A percentile compares a stretch with the other conserved stretches of the same genome.
Conservation (phyloP, 345 rosid genomes). For the Populus ilicifolia region DNA sequence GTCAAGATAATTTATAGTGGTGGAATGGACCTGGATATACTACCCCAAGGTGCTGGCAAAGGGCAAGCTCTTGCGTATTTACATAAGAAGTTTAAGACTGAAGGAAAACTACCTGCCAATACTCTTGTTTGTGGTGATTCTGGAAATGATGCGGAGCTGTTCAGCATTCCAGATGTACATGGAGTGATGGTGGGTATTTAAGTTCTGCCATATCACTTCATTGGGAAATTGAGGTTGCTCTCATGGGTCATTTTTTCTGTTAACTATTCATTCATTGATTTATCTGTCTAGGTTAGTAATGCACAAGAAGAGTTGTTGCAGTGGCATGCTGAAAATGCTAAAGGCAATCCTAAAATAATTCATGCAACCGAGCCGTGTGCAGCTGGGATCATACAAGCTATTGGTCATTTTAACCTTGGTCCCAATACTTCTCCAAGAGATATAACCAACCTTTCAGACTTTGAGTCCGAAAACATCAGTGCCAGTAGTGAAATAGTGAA, state of each 20-base stretch:
- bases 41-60: conserved; percentile 96
- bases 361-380: conserved; percentile 93
- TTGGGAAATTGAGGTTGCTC: conserved; percentile 1
- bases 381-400: conserved; percentile 82
- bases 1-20: conserved; percentile 93
- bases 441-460: conserved; percentile 42
- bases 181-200: conserved; percentile 78
- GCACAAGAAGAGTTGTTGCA: conserved; percentile 96
- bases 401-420: conserved; percentile 87
- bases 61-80: conserved; percentile 96
- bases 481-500: conserved; percentile 63
- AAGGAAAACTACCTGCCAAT: conserved; percentile 65
- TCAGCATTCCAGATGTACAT: conserved; percentile 80
- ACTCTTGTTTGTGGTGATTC: conserved; percentile 99
- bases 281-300: conserved; percentile 62
- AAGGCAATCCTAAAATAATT: conserved; percentile 67
- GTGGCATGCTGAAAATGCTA: conserved; percentile 89
- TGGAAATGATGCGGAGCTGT: conserved; percentile 96
- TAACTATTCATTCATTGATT: neutral
- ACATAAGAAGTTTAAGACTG: conserved; percentile 62
- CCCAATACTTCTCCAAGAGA: conserved; percentile 86
- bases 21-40: conserved; percentile 89
- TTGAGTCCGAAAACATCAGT: conserved; percentile 32
- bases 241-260: neutral
- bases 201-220: neutral